Evolutionary conservation across 352 stramenopile genomes (phyloP), one percentile per base, ranked within the genome.

Genomic region (Saprolegnia parasitica): DNA sequence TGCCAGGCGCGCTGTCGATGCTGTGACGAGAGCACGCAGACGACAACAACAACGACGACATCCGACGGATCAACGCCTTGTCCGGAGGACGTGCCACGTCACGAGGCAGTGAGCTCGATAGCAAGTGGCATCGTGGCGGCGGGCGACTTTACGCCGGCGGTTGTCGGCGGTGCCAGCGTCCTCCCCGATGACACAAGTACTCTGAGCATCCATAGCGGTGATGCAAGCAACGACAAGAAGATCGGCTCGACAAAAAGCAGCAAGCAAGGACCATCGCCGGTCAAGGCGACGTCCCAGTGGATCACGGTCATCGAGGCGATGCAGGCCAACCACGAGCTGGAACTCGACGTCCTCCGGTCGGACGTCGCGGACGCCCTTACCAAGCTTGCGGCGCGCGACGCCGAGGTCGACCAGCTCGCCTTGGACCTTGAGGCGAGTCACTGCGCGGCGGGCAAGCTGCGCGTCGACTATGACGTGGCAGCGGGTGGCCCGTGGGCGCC

Each of bases 321-420:
- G 52, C 52, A 60, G 35, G 52, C 52, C 13, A 16, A 60, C 52
- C 52, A 60, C 35, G 52, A 60, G 35, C 24, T 60, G 24, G 52
- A 60, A 3, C 11, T 60, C 11, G 52, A 60, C 11, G 13, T 60
- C 11, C 52, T 60, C 2, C 52, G n/a, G 13, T 16, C 24, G 1
- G 52, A 60, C 35, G 35, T 60, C 13, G 35, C 52, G 3, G 35
- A 16, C 20, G 52, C 35, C 1, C 11, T 21, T 42, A 3, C 11
- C 40, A 35, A 24, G 29, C 13, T 66, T 4, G 5, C 18, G 4
- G 58, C 6, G 5, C 40, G 46, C n/a, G 58, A 66, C 16, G 58
- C n/a, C 26, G 24, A 52, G 24, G 50, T 66, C 32, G 58, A 52
- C 40, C 26, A 54, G 46, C 46, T 66, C 11, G 18, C 4, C 6